Conservation (phyloP, 1,284 basidiomycete genomes). For the Puccinia triticina region DNA sequence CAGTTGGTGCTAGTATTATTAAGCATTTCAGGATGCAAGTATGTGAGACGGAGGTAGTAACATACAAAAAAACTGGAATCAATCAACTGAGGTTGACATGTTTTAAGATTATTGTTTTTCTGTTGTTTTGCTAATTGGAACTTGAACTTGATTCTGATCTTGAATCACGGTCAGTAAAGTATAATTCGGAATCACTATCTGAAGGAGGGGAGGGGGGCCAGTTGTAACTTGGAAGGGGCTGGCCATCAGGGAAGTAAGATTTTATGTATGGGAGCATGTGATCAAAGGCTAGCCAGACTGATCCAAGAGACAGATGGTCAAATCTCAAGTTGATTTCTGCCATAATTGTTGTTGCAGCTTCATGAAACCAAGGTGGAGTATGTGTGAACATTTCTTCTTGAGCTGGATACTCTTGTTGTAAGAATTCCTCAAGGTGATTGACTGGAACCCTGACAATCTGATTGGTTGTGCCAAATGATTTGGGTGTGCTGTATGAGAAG, state of each 20-base stretch:
- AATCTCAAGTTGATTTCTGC: background rate
- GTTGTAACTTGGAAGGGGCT: background rate
- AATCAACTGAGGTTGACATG: too few species aligned
- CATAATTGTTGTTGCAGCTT: background rate
- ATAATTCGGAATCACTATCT: background rate
- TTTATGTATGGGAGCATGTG: background rate
- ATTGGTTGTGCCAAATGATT: slow-evolving; percentile 1
- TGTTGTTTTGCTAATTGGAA: too few species aligned
- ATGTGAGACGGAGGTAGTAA: too few species aligned
- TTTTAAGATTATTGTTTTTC: too few species aligned
- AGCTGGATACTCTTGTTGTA: background rate
- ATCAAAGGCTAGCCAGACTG: background rate
- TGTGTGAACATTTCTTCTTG: background rate
- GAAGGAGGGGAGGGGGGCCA: background rate
- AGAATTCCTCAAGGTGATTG: background rate
- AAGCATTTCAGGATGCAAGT: too few species aligned
- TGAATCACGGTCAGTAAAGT: too few species aligned
- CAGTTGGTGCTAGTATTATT: too few species aligned
- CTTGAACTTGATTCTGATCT: too few species aligned
- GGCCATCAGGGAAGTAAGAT: background rate
- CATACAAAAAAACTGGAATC: too few species aligned
- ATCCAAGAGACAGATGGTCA: background rate
- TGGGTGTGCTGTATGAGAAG: slow-evolving; percentile 9
- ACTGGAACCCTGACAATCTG: background rate
- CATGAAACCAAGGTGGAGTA: slow-evolving; percentile 13